Conservation (phyloP, 257 asterid species). For the Ballota nigra region DNA sequence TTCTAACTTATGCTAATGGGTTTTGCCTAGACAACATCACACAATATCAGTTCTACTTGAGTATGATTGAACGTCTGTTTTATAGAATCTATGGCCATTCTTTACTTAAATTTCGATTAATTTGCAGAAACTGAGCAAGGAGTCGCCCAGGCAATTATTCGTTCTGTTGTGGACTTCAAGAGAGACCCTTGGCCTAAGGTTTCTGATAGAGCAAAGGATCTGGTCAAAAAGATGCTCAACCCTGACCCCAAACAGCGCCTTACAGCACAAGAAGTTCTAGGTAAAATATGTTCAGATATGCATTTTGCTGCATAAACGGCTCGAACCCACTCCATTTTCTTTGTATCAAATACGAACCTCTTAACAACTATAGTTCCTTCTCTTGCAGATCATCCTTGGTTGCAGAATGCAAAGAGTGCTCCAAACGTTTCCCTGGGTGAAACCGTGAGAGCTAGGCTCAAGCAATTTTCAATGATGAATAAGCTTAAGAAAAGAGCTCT, state of each 20-base stretch:
- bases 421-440: conserved; percentile 65
- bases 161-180: conserved; percentile 56
- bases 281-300: conserved; percentile 25
- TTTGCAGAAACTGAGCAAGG: conserved; percentile 81
- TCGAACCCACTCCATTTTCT: background rate
- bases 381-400: conserved; percentile 62
- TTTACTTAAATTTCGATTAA: background rate
- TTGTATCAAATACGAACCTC: conserved; percentile 1
- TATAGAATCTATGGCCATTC: background rate
- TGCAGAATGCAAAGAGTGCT: conserved; percentile 55
- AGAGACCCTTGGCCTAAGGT: conserved; percentile 79
- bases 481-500: conserved; percentile 65
- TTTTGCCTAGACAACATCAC: background rate
- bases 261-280: conserved; percentile 64
- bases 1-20: background rate
- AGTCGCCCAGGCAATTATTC: conserved; percentile 69
- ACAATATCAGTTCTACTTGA: background rate
- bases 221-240: conserved; percentile 66
- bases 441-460: conserved; percentile 57
- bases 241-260: conserved; percentile 55
- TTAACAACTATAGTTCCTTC: conserved; percentile 12
- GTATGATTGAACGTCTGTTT: too few species aligned
- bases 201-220: conserved; percentile 65
- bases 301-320: background rate
- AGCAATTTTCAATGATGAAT: conserved; percentile 67